These are phyloP conservation scores for Leucosporidium yakuticum DNA, from an alignment of 768 basidiomycete species.

Conservation along the genomic window DNA sequence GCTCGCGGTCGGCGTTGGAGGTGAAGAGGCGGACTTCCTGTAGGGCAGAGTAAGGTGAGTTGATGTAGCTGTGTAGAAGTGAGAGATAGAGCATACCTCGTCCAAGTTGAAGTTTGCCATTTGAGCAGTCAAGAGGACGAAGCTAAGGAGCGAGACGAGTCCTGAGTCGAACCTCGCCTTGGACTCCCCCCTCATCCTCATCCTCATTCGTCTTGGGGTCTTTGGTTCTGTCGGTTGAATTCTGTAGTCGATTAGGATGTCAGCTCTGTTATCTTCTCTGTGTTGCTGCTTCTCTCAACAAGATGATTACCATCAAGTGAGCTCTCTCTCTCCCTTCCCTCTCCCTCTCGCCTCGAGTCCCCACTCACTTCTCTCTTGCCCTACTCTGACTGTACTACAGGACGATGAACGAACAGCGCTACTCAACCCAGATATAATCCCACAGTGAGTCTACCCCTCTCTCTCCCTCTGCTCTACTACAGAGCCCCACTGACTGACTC, in stretches of 20 bases:
- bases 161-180: background rate
- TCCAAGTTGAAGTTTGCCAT: slow-evolving; percentile 15
- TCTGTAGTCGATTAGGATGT: background rate
- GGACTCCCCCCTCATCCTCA: too few relatives aligned
- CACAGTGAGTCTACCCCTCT: background rate
- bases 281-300: background rate
- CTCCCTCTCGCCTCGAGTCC: background rate
- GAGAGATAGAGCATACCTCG: background rate
- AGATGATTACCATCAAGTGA: background rate
- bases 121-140: background rate
- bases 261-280: background rate
- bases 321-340: background rate
- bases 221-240: too few relatives aligned
- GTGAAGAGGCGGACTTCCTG: slow-evolving; percentile 82
- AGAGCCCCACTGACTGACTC: background rate
- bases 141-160: background rate
- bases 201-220: too few relatives aligned
- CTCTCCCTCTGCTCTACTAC: background rate
- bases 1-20: slow-evolving; percentile 82
- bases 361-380: background rate
- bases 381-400: background rate
- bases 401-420: background rate
- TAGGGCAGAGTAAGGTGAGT: background rate
- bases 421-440: slow-evolving; percentile 6
- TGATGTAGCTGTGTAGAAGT: too few relatives aligned